Base-by-base conservation (phyloP, 116 monocot species). In the Dioscorea cayenensis region DNA sequence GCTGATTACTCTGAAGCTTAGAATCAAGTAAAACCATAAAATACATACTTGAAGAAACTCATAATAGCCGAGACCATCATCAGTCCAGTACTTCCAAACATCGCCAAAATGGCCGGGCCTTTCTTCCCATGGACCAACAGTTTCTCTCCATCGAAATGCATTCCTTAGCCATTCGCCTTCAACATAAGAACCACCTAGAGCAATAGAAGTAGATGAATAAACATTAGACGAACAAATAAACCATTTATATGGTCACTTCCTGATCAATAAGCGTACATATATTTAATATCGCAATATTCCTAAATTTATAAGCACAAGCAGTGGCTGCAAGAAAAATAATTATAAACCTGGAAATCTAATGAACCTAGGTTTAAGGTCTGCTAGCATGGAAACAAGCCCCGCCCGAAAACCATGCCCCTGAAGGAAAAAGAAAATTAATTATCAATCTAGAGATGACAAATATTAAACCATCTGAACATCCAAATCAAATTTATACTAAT, bases 51-150 rank as follows among this genome's bases (percentile, higher is more conserved):
- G 92, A 70, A 95, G 95, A 84, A 92, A 92, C 58, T 95, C 95
- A 73, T 81, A 87, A 80, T 82, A 95, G 63, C 95, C 95, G 38
- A 97, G 84, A 18, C 96, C 96, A 88, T 97, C 93, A 77, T 97
- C 96, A 59, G 90, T 90, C 96, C 96, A 97, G 38, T 97, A 97
- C 70, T 73, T 81, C 93, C 96, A 97, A 79, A 90, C 86, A 82
- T 97, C 96, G 66, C 82, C 83, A 72, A 90, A 97, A 71, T 97
- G 96, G 17, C 96, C 96, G 35, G 96, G 90, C 63, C 96, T 87
- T 68, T 97, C 90, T 85, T 97, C 96, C 96, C 96, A 97, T 60
- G 96, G 84, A 52, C 92, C 93, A 77, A 97, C 75, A 2, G 87
- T 83, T 76, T 87, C 90, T 67, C 76, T 92, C 96, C 93, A 92